Conservation (phyloP, 1,284 basidiomycete species). For the Salmacisia buchloeana region DNA sequence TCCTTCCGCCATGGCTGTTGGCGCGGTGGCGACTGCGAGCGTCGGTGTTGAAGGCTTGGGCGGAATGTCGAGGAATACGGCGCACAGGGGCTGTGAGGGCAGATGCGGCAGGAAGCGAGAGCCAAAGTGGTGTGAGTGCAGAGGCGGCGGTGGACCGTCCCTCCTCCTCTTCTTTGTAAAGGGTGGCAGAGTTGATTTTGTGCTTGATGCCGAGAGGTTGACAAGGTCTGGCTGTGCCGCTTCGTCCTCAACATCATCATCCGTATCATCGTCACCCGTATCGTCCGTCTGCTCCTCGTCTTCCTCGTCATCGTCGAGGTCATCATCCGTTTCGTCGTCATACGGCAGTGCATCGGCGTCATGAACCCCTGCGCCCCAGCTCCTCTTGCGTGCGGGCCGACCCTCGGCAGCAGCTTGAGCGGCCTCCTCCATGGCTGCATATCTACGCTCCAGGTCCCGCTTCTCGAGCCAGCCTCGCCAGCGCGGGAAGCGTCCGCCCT, state of each 20-base stretch:
- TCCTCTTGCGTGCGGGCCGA: slow-evolving; percentile 2
- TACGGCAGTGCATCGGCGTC: slow-evolving; percentile 7
- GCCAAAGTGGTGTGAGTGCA: slow-evolving; percentile 6
- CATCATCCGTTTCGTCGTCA: neutral
- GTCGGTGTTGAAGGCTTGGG: neutral
- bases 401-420: slow-evolving; percentile 7
- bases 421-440: neutral
- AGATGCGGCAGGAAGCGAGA: slow-evolving; percentile 11
- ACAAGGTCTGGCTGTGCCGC: neutral
- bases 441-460: slow-evolving; percentile 9
- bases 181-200: neutral
- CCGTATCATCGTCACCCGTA: neutral
- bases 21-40: neutral
- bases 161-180: neutral
- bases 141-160: neutral
- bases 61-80: slow-evolving; percentile 9
- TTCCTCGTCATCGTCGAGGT: neutral
- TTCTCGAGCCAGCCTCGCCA: slow-evolving; percentile 10
- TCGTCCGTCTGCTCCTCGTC: slow-evolving; percentile 1
- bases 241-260: neutral
- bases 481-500: slow-evolving; percentile 10
- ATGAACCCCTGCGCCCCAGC: neutral
- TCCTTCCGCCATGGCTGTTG: neutral
- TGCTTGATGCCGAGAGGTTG: neutral
- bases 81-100: slow-evolving; percentile 10